These are phyloP conservation scores for Globisporangium megalacanthum DNA, from an alignment of 352 stramenopile species.

Conservation along the genomic window DNA sequence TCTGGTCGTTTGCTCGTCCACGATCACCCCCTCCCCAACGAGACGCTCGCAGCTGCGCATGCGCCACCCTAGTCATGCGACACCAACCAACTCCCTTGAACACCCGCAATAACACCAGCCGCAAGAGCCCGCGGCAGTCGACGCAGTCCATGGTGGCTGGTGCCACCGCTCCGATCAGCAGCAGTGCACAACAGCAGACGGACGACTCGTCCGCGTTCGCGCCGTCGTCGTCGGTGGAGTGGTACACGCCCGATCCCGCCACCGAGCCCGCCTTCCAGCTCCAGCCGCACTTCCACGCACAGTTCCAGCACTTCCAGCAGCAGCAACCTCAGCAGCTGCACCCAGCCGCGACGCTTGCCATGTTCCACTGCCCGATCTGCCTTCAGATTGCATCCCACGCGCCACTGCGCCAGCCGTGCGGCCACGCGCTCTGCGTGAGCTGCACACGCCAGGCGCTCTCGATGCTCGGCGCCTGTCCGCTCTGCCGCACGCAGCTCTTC, in stretches of 20 bases:
- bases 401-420: constrained; percentile 42
- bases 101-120: background rate
- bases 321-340: constrained; percentile 9
- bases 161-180: background rate
- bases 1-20: no score
- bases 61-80: no score
- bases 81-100: no score
- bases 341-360: background rate
- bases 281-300: background rate
- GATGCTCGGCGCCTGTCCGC: constrained; percentile 29
- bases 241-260: constrained; percentile 4
- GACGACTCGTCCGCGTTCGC: constrained; percentile 8
- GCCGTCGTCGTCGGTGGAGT: background rate
- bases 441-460: constrained; percentile 46
- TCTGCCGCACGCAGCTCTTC: constrained; percentile 52
- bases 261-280: constrained; percentile 1
- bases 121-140: constrained; percentile 6
- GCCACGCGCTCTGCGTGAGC: constrained; percentile 41
- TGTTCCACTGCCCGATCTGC: constrained; percentile 41
- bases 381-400: constrained; percentile 28
- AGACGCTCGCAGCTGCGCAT: no score
- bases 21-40: no score
- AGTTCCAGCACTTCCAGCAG: constrained; percentile 16
- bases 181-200: background rate
- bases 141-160: constrained; percentile 3